Percentiles rank a stretch among this genome's conserved stretches.
Evolutionary conservation across 2,329 filamentous ascomycete species (phyloP).

Genomic region (Trichoderma gracile): DNA sequence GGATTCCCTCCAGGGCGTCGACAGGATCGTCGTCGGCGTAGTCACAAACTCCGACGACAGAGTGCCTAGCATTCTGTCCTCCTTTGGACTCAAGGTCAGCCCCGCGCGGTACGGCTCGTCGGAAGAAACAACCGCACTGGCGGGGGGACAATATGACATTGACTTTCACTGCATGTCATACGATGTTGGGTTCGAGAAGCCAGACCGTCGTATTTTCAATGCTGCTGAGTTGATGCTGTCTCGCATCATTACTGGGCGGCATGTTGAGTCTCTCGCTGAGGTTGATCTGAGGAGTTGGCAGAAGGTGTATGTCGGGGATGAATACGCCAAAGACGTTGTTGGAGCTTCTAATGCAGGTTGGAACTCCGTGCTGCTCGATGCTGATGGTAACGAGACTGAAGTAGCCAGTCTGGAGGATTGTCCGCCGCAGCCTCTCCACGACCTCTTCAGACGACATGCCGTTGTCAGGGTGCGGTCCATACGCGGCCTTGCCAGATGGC

Average conservation of each 20-base stretch:
- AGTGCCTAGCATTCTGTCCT: slow-evolving; percentile 55
- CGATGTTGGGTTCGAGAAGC: slow-evolving; percentile 62
- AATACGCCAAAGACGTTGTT: slow-evolving; percentile 51
- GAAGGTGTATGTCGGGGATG: slow-evolving; percentile 57
- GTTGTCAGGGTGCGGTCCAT: slow-evolving; percentile 29
- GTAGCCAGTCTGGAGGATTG: slow-evolving; percentile 26
- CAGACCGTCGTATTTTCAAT: slow-evolving; percentile 55
- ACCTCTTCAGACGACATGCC: slow-evolving; percentile 23
- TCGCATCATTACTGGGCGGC: slow-evolving; percentile 32
- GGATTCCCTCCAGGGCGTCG: slow-evolving; percentile 32
- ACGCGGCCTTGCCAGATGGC: slow-evolving; percentile 26
- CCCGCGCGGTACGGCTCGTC: slow-evolving; percentile 35
- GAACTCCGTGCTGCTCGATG: slow-evolving; percentile 32
- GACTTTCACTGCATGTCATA: slow-evolving; percentile 64
- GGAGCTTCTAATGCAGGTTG: slow-evolving; percentile 43
- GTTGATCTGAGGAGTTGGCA: slow-evolving; percentile 36
- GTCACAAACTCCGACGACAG: slow-evolving; percentile 65
- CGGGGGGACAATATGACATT: slow-evolving; percentile 38
- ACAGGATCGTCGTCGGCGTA: slow-evolving; percentile 53
- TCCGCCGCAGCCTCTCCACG: slow-evolving; percentile 16
- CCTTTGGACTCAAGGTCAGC: slow-evolving; percentile 53
- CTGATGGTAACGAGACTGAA: slow-evolving; percentile 7
- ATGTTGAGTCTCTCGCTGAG: slow-evolving; percentile 19
- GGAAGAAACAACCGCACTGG: not conserved
- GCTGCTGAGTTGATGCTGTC: slow-evolving; percentile 51